Evolutionary conservation across 2,329 filamentous ascomycete genomes (phyloP).

Genomic region (Fusarium pseudoanthophilum): DNA sequence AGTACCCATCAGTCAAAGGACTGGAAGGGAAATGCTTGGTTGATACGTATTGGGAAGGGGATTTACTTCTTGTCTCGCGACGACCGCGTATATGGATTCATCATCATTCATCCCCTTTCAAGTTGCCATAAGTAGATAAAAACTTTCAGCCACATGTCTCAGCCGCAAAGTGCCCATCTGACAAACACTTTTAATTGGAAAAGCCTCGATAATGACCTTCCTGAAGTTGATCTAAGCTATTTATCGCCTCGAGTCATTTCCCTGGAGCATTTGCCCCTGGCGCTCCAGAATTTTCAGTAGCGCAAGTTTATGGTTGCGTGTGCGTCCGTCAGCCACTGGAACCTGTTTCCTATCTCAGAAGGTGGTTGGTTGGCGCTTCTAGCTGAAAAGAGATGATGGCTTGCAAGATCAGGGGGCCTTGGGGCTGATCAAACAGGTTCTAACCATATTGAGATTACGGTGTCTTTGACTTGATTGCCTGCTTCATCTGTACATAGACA

Average conservation of each 20-base stretch:
- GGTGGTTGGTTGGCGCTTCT: neutral
- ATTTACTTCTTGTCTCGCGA: too few species aligned
- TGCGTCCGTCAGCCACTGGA: neutral
- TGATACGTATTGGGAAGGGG: neutral
- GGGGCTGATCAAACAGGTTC: neutral
- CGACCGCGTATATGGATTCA: neutral
- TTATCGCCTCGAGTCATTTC: neutral
- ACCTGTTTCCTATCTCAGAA: neutral
- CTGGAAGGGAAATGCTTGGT: neutral
- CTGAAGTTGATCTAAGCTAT: neutral
- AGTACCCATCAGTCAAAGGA: too few species aligned
- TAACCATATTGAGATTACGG: neutral
- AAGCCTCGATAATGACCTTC: neutral
- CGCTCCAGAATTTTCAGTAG: neutral
- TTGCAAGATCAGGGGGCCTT: neutral
- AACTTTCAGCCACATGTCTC: neutral
- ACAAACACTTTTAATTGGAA: neutral
- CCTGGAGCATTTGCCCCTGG: neutral
- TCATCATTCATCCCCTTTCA: too few species aligned
- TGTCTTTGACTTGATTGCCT: neutral
- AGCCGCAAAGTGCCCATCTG: neutral
- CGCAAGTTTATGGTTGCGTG: neutral
- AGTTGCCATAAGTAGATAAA: neutral
- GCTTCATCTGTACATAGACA: fast-evolving
- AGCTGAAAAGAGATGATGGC: neutral